Conservation (phyloP, 495 filamentous ascomycete species). For the Baudoinia panamericana region DNA sequence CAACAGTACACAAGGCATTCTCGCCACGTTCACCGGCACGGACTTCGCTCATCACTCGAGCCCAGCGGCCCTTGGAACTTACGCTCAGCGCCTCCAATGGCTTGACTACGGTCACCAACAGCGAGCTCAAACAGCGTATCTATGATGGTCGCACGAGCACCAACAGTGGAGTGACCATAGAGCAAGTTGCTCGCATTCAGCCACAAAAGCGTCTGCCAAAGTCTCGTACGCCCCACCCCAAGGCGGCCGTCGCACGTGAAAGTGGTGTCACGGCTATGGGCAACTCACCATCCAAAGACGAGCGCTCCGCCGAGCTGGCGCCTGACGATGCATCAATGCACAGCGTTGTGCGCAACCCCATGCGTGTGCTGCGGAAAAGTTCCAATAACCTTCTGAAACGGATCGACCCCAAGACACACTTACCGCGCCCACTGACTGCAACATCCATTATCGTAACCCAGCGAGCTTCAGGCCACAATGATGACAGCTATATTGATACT, state of each 20-base stretch:
- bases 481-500: slow-evolving; percentile 2
- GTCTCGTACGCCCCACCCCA: background rate
- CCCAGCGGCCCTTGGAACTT: slow-evolving; percentile 6
- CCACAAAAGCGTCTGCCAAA: background rate
- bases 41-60: slow-evolving; percentile 6
- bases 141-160: slow-evolving; percentile 8
- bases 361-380: slow-evolving; percentile 17
- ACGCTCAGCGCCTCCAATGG: slow-evolving; percentile 13
- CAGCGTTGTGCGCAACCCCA: slow-evolving; percentile 12
- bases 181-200: background rate
- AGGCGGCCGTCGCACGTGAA: background rate
- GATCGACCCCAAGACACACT: slow-evolving; percentile 13
- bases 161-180: background rate
- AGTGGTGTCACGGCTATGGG: slow-evolving; percentile 8
- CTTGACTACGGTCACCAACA: background rate
- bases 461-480: background rate
- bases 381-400: slow-evolving; percentile 17
- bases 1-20: slow-evolving; percentile 14
- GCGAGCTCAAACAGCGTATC: slow-evolving; percentile 7
- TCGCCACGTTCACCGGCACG: slow-evolving; percentile 18
- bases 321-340: slow-evolving; percentile 8
- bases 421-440: slow-evolving; percentile 10
- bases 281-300: slow-evolving; percentile 10
- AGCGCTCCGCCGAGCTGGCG: background rate
- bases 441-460: slow-evolving; percentile 12